These are phyloP conservation scores for Mimosa pudica DNA, from an alignment of 306 rosid species.

Conservation along the genomic window DNA sequence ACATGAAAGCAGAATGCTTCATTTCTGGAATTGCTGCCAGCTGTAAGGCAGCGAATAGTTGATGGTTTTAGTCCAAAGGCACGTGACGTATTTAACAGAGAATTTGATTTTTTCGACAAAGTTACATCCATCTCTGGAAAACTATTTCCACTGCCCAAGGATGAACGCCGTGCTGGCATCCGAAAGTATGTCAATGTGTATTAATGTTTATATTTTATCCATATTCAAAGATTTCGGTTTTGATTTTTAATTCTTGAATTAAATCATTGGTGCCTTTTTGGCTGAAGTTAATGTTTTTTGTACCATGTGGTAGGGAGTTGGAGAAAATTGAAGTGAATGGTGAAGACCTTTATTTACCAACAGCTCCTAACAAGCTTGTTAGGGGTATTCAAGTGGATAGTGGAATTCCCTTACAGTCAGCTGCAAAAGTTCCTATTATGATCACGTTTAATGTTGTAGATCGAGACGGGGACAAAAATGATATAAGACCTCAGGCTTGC, in stretches of 20 bases:
- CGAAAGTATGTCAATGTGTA: conserved; percentile 46
- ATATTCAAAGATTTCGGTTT: conserved; percentile 45
- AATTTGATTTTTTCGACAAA: conserved; percentile 96
- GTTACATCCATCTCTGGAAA: conserved; percentile 96
- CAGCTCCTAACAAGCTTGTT: conserved; percentile 87
- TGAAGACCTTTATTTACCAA: conserved; percentile 91
- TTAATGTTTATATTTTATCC: neutral
- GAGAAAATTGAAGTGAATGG: conserved; percentile 89
- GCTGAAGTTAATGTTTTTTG: conserved; percentile 25
- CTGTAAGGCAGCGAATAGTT: conserved; percentile 76
- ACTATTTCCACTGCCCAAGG: conserved; percentile 83
- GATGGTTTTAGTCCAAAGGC: conserved; percentile 84
- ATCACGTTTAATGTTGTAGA: conserved; percentile 84
- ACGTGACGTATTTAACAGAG: conserved; percentile 73
- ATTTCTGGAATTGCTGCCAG: conserved; percentile 78
- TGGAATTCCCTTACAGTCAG: conserved; percentile 97
- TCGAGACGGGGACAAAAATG: conserved; percentile 73
- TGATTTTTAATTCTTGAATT: conserved; percentile 21
- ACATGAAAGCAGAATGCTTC: conserved; percentile 67
- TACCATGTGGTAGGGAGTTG: conserved; percentile 68
- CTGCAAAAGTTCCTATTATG: conserved; percentile 98
- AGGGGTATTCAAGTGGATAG: conserved; percentile 87
- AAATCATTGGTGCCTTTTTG: conserved; percentile 13
- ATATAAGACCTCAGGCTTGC: conserved; percentile 89
- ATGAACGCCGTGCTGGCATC: conserved; percentile 92